Percentiles rank a stretch among this genome's conserved stretches.
These are phyloP conservation scores for Ganoderma lucidum DNA, from an alignment of 1,284 basidiomycete genomes.

Conservation along the genomic window DNA sequence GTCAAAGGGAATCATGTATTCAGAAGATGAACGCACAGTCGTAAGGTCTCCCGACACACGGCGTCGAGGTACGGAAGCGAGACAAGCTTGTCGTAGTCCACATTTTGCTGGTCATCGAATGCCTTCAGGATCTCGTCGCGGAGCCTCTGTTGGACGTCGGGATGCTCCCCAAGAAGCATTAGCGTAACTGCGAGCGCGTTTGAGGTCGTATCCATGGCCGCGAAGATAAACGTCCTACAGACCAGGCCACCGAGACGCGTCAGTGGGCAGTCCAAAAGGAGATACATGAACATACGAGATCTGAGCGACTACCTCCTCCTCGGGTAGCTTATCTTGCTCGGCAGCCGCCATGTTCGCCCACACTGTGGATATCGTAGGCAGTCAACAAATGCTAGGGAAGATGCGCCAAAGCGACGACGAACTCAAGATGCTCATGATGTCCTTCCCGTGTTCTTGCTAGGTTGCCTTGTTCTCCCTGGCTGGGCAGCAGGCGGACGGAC, in stretches of 20 bases:
- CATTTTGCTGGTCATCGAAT: slow-evolving; percentile 15
- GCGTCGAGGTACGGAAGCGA: slow-evolving; percentile 44
- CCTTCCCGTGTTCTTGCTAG: slow-evolving; percentile 26
- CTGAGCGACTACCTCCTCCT: slow-evolving; percentile 31
- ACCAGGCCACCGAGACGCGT: not conserved
- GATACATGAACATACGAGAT: slow-evolving; percentile 24
- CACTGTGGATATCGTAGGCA: slow-evolving; percentile 9
- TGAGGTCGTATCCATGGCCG: slow-evolving; percentile 41
- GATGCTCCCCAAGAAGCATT: slow-evolving; percentile 34
- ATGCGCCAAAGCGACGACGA: slow-evolving; percentile 11
- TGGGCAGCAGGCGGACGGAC: not conserved
- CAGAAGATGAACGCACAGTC: slow-evolving; percentile 28
- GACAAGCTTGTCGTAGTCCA: slow-evolving; percentile 41
- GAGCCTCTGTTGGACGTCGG: slow-evolving; percentile 29
- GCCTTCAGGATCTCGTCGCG: slow-evolving; percentile 37
- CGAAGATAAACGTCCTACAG: slow-evolving; percentile 37
- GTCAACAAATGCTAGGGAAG: not conserved
- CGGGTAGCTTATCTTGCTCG: slow-evolving; percentile 22
- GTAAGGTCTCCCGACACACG: slow-evolving; percentile 43
- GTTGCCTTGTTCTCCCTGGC: not conserved
- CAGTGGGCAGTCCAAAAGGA: not conserved
- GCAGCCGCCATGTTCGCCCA: slow-evolving; percentile 24
- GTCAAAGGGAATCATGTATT: not conserved
- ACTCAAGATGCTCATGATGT: slow-evolving; percentile 45
- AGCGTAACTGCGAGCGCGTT: slow-evolving; percentile 39